Evolutionary conservation across 1,139 yeast species (phyloP).

Genomic region (Nakaseomyces kungkrabaensis): DNA sequence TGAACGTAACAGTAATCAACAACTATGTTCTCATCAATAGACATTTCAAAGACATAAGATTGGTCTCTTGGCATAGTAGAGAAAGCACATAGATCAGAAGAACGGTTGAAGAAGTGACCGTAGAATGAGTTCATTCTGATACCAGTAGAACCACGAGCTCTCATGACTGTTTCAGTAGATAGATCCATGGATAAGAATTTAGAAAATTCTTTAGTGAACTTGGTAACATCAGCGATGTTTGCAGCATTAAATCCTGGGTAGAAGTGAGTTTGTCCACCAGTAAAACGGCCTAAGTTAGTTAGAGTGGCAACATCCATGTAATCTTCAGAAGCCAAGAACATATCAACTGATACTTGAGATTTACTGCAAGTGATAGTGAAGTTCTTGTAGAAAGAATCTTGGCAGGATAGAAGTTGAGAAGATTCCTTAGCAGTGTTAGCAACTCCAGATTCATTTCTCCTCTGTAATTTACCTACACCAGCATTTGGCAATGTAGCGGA

Average conservation of each 20-base stretch:
- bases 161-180: conserved; percentile 85
- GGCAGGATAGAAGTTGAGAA: conserved; percentile 57
- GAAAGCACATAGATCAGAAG: conserved; percentile 94
- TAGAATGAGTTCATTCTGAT: conserved; percentile 73
- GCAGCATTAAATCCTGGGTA: conserved; percentile 92
- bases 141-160: conserved; percentile 91
- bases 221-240: conserved; percentile 73
- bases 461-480: conserved; percentile 74
- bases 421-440: conserved; percentile 78
- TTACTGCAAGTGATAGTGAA: conserved; percentile 94
- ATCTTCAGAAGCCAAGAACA: conserved; percentile 72
- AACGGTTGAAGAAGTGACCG: conserved; percentile 93
- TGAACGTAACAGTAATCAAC: conserved; percentile 79
- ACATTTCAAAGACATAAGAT: conserved; percentile 77
- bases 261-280: conserved; percentile 95
- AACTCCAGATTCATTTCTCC: conserved; percentile 77
- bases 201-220: conserved; percentile 78
- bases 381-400: conserved; percentile 78
- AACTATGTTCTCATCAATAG: conserved; percentile 72
- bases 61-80: conserved; percentile 97
- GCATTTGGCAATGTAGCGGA: conserved; percentile 73
- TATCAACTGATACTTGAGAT: conserved; percentile 78
- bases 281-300: conserved; percentile 78
- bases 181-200: conserved; percentile 86
- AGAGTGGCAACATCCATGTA: conserved; percentile 93